Evolutionary conservation across 495 filamentous ascomycete species (phyloP).

Genomic region (Astrothelium macrocarpum): DNA sequence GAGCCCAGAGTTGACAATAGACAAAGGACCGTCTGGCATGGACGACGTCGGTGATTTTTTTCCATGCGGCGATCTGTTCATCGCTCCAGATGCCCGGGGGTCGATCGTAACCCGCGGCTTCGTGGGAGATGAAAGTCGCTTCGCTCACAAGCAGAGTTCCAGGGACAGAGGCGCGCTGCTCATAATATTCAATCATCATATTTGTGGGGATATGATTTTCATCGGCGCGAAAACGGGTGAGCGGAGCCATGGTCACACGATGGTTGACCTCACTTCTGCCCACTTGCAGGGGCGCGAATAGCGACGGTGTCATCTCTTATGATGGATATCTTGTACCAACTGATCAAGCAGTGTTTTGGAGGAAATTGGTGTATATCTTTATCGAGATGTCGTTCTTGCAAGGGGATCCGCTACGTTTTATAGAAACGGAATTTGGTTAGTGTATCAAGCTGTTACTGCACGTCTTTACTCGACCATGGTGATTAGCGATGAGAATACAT

Average conservation of each 20-base stretch:
- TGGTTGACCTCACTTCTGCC: conserved; percentile 12
- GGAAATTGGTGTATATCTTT: not conserved
- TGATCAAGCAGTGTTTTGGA: not conserved
- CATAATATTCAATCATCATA: conserved; percentile 50
- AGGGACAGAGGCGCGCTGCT: conserved; percentile 48
- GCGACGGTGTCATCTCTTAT: not conserved
- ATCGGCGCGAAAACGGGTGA: conserved; percentile 24
- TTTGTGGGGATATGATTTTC: conserved; percentile 33
- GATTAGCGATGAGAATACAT: no score
- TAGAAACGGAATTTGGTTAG: no score
- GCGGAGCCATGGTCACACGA: conserved; percentile 20
- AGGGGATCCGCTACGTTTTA: not conserved
- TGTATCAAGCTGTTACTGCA: no score
- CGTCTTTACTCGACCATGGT: no score
- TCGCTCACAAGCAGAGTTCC: conserved; percentile 58
- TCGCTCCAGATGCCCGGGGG: conserved; percentile 54
- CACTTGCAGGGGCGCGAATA: conserved; percentile 20
- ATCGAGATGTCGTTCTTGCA: not conserved
- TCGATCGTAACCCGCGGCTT: conserved; percentile 44
- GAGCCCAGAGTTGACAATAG: conserved; percentile 56
- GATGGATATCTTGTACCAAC: no score
- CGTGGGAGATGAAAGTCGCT: conserved; percentile 50
- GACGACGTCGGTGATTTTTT: conserved; percentile 52
- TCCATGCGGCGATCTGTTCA: conserved; percentile 55
- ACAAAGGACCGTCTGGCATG: conserved; percentile 56